Evolutionary conservation across 495 filamentous ascomycete species (phyloP).

Genomic region (Penicillium pulvis): DNA sequence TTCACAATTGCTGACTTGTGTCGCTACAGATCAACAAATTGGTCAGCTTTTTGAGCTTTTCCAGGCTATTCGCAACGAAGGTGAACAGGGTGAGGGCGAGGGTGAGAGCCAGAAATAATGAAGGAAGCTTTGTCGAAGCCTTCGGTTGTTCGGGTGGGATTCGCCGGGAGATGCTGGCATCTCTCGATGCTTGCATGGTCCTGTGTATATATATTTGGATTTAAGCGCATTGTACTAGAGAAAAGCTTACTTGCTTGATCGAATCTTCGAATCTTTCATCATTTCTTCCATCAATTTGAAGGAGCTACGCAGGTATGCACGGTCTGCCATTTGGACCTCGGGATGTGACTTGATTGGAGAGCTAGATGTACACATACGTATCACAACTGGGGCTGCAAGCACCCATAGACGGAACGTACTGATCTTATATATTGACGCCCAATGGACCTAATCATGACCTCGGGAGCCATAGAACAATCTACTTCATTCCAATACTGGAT

Average conservation of each 20-base stretch:
- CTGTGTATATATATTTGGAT: constrained; percentile 5
- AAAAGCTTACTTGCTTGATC: background rate
- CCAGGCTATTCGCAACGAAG: constrained; percentile 68
- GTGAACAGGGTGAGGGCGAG: constrained; percentile 19
- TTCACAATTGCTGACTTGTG: constrained; percentile 11
- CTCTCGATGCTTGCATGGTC: constrained; percentile 9
- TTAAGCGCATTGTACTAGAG: background rate
- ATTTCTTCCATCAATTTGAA: background rate
- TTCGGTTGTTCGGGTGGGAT: background rate
- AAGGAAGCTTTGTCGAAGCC: constrained; percentile 1
- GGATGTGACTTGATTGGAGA: background rate
- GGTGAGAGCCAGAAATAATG: constrained; percentile 21
- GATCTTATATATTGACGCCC: too few species aligned
- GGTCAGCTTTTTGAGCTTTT: constrained; percentile 94
- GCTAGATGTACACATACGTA: too few species aligned
- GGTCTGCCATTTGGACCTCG: too few species aligned
- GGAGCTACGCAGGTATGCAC: too few species aligned
- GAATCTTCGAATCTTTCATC: background rate
- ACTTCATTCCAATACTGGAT: background rate
- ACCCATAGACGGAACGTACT: background rate
- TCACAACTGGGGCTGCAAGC: background rate
- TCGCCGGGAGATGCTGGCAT: constrained; percentile 24
- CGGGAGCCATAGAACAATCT: background rate
- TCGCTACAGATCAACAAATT: constrained; percentile 77
- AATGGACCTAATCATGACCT: too few species aligned